Conservation (phyloP, 2,329 filamentous ascomycete species). For the Fusarium caatingaense region DNA sequence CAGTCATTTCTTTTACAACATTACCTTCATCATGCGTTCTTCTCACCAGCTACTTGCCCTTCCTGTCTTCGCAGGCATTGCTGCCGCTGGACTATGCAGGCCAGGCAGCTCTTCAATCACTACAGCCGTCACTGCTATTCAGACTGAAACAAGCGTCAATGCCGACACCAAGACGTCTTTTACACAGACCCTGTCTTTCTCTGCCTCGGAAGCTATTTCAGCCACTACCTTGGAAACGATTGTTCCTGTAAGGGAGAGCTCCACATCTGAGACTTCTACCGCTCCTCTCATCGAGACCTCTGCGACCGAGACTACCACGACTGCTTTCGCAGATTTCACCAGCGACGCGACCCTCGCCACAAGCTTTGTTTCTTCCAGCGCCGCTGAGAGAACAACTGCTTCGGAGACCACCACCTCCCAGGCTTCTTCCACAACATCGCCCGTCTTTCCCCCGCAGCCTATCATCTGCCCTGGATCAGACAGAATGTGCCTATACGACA, state of each 20-base stretch:
- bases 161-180: background rate
- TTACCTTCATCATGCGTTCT: background rate
- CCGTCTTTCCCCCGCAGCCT: background rate
- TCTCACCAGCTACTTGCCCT: background rate
- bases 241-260: background rate
- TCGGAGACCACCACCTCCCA: background rate
- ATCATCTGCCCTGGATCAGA: background rate
- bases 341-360: background rate
- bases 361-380: background rate
- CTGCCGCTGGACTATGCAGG: background rate
- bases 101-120: background rate
- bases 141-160: background rate
- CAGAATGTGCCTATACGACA: background rate
- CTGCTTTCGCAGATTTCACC: fast-evolving
- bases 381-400: background rate
- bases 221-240: background rate
- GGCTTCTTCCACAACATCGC: background rate
- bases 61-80: background rate
- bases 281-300: no score
- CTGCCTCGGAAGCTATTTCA: background rate
- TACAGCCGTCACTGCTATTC: fast-evolving
- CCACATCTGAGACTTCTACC: background rate
- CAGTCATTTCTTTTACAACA: background rate
- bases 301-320: background rate
- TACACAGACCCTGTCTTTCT: background rate